A percentile compares a stretch with the other conserved stretches of the same genome.
Evolutionary conservation across 371 early-diverging fungal species (phyloP).

Genomic region (Mortierella sp.): DNA sequence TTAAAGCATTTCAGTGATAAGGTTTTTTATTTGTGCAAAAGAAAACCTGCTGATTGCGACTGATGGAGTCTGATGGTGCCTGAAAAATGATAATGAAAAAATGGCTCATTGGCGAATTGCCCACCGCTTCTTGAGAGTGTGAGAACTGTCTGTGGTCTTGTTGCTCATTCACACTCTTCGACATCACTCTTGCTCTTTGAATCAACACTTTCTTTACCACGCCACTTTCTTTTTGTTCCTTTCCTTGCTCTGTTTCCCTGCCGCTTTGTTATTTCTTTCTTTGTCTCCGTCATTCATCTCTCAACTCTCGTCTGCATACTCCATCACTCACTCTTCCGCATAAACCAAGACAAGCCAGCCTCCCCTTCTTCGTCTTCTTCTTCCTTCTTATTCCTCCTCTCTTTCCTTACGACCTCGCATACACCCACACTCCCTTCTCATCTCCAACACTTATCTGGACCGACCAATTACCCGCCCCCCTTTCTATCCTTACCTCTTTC

Average conservation of each 20-base stretch:
- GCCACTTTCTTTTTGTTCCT: background rate
- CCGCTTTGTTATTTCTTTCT: background rate
- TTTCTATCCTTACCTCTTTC: background rate
- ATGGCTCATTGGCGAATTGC: background rate
- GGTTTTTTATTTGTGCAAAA: background rate
- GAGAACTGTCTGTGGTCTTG: background rate
- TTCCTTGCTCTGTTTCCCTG: background rate
- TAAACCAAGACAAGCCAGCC: background rate
- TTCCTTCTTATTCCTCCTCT: background rate
- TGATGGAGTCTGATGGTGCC: background rate
- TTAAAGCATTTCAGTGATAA: constrained; percentile 1
- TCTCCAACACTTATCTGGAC: background rate
- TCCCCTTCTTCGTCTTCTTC: background rate
- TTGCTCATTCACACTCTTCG: background rate
- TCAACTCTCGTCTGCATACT: background rate
- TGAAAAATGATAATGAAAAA: background rate
- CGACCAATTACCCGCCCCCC: background rate
- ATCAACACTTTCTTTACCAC: too few species aligned
- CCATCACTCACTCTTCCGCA: background rate
- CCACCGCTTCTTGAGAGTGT: background rate
- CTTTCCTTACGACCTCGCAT: background rate
- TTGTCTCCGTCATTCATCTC: background rate
- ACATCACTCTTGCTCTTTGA: background rate
- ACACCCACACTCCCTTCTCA: background rate
- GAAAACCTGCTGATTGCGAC: constrained; percentile 1